Conservation (phyloP, 192 early-diverging fungal species). For the Coemansia sp. region DNA sequence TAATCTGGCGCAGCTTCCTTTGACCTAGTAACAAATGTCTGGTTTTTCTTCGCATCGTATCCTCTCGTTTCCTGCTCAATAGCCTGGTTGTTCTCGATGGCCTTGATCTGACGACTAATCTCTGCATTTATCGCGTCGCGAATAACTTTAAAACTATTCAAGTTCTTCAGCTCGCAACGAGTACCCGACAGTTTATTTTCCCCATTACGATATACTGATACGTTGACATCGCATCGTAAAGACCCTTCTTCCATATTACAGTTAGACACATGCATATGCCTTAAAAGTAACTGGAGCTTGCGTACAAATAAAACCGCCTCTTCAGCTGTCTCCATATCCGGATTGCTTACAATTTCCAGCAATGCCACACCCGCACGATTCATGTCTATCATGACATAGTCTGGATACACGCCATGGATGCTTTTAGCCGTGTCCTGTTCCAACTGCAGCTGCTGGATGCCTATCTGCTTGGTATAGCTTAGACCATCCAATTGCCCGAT, state of each 20-base stretch:
- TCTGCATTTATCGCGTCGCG: slow-evolving; percentile 79
- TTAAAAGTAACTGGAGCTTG: slow-evolving; percentile 73
- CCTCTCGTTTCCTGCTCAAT: slow-evolving; percentile 79
- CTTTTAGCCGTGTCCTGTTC: slow-evolving; percentile 94
- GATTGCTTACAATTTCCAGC: slow-evolving; percentile 89
- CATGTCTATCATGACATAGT: slow-evolving; percentile 65
- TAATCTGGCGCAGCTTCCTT: slow-evolving; percentile 91
- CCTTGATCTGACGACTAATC: slow-evolving; percentile 66
- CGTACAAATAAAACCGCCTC: slow-evolving; percentile 75
- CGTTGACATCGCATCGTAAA: slow-evolving; percentile 89
- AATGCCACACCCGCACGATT: slow-evolving; percentile 86
- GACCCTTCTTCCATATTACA: slow-evolving; percentile 90
- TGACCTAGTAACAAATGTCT: slow-evolving; percentile 67
- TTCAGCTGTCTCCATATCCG: slow-evolving; percentile 73
- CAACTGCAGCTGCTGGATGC: slow-evolving; percentile 84
- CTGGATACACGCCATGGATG: slow-evolving; percentile 62
- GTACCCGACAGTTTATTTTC: slow-evolving; percentile 57
- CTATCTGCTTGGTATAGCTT: slow-evolving; percentile 48
- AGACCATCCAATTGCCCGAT: slow-evolving; percentile 62
- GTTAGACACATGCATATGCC: slow-evolving; percentile 67
- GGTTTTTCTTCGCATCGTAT: slow-evolving; percentile 60
- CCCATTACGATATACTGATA: slow-evolving; percentile 67
- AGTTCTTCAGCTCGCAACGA: slow-evolving; percentile 77
- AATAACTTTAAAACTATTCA: slow-evolving; percentile 71
- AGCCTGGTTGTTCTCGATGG: slow-evolving; percentile 54